phyloP scores from a whole-genome alignment of 768 basidiomycete species.

The Amanita muscaria region DNA sequence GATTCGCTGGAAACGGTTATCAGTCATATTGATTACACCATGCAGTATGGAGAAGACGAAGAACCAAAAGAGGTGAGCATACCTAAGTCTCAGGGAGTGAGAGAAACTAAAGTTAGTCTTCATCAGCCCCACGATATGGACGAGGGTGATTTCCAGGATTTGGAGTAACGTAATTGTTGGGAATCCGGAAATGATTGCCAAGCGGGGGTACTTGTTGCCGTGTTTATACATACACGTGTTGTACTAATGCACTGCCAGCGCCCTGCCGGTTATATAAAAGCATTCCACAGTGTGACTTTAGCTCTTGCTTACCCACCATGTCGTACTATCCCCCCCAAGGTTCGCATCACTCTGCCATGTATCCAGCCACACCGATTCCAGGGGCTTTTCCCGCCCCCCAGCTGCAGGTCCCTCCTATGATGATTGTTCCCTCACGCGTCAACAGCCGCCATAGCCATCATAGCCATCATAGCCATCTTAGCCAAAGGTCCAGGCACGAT shows the following conservation, averaged over 20 bases:
- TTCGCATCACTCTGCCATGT: constrained; percentile 25
- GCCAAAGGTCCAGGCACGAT: constrained; percentile 11
- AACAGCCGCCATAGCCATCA: too few relatives aligned
- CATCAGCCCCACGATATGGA: constrained; percentile 92
- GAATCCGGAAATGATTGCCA: too few relatives aligned
- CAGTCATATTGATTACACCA: constrained; percentile 94
- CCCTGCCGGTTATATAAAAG: too few relatives aligned
- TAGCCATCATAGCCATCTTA: neutral
- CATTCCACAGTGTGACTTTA: too few relatives aligned
- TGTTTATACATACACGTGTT: too few relatives aligned
- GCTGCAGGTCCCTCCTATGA: neutral
- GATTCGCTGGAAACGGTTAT: constrained; percentile 87
- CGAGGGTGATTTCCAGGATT: constrained; percentile 80
- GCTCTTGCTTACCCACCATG: constrained; percentile 16
- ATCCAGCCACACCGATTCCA: constrained; percentile 15
- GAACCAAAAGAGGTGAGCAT: constrained; percentile 82
- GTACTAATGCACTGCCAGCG: too few relatives aligned
- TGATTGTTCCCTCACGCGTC: constrained; percentile 7
- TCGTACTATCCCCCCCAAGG: constrained; percentile 33
- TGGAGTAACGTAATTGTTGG: constrained; percentile 44
- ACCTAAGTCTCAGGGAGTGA: neutral
- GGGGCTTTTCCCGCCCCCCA: neutral
- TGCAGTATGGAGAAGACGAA: constrained; percentile 98
- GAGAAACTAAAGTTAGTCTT: constrained; percentile 9
- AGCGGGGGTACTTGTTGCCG: too few relatives aligned